Percentiles rank a stretch among this genome's conserved stretches.
Conservation (phyloP, 306 rosid genomes). For the Oemleria cerasiformis region DNA sequence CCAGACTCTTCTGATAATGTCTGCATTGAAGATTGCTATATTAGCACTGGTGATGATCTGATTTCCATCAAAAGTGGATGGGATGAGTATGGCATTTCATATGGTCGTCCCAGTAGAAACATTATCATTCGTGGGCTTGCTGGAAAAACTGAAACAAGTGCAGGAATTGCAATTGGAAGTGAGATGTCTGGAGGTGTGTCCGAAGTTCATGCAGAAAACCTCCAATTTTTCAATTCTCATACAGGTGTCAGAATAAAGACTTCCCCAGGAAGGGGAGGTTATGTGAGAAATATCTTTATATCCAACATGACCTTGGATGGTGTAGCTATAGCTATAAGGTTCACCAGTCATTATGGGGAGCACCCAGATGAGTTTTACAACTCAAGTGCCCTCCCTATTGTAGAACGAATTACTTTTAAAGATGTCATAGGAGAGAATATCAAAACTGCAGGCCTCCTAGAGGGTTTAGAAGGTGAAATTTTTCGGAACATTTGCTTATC, state of each 20-base stretch:
- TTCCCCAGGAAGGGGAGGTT: constrained; percentile 82
- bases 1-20: constrained; percentile 69
- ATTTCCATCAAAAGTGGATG: constrained; percentile 82
- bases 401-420: constrained; percentile 54
- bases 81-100: constrained; percentile 77
- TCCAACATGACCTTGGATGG: constrained; percentile 54
- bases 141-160: constrained; percentile 47
- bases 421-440: constrained; percentile 57
- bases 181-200: constrained; percentile 90
- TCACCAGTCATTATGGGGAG: constrained; percentile 65
- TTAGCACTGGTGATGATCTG: constrained; percentile 81
- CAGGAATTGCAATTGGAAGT: constrained; percentile 79
- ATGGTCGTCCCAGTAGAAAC: constrained; percentile 61
- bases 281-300: constrained; percentile 59
- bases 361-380: constrained; percentile 62
- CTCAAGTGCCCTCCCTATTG: constrained; percentile 55
- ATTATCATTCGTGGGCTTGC: constrained; percentile 50
- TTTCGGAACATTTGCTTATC: constrained; percentile 58
- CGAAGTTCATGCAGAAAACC: constrained; percentile 55
- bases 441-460: constrained; percentile 53
- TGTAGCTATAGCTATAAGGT: constrained; percentile 56
- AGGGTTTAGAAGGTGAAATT: constrained; percentile 61
- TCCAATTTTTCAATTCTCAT: constrained; percentile 46
- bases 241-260: constrained; percentile 65
- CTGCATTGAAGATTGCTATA: constrained; percentile 80